Percentiles rank a stretch among this genome's conserved stretches.
Evolutionary conservation across 2,329 filamentous ascomycete species (phyloP).

Genomic region (Aureobasidium vineae): DNA sequence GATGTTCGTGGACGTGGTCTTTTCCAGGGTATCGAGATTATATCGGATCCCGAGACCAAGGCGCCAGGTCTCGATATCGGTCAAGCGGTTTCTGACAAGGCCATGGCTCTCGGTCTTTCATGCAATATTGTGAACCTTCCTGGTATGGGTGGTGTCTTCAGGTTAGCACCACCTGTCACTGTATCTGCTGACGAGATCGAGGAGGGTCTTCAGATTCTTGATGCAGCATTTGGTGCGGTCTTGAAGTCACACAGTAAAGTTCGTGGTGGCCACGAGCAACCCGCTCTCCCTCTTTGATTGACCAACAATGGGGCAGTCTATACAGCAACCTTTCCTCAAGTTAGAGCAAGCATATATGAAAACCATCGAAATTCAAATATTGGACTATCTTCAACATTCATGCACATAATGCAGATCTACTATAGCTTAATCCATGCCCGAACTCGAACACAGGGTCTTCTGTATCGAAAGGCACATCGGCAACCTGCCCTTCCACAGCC

Average conservation of each 20-base stretch:
- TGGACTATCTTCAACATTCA: not conserved
- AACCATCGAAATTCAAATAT: no score
- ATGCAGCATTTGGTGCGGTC: conserved; percentile 34
- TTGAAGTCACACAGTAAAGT: not conserved
- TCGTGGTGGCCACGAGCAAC: not conserved
- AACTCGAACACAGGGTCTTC: conserved; percentile 12
- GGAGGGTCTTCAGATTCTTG: conserved; percentile 55
- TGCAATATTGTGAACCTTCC: conserved; percentile 35
- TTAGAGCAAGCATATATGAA: no score
- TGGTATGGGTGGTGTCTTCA: conserved; percentile 36
- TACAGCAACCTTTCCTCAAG: no score
- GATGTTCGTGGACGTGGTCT: conserved; percentile 37
- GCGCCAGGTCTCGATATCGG: conserved; percentile 34
- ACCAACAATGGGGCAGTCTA: not conserved
- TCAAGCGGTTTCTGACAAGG: conserved; percentile 30
- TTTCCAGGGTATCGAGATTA: conserved; percentile 37
- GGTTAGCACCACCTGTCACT: conserved; percentile 36
- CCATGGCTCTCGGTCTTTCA: conserved; percentile 34
- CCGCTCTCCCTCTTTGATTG: not conserved
- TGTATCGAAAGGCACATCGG: conserved; percentile 20
- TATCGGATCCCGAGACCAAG: conserved; percentile 33
- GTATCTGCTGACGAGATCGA: conserved; percentile 39
- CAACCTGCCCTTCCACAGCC: conserved; percentile 4
- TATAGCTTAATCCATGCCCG: conserved; percentile 2
- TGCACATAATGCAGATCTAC: conserved; percentile 1